phyloP scores from a whole-genome alignment of 2,329 filamentous ascomycete species.

The Eurotiales sp. region DNA sequence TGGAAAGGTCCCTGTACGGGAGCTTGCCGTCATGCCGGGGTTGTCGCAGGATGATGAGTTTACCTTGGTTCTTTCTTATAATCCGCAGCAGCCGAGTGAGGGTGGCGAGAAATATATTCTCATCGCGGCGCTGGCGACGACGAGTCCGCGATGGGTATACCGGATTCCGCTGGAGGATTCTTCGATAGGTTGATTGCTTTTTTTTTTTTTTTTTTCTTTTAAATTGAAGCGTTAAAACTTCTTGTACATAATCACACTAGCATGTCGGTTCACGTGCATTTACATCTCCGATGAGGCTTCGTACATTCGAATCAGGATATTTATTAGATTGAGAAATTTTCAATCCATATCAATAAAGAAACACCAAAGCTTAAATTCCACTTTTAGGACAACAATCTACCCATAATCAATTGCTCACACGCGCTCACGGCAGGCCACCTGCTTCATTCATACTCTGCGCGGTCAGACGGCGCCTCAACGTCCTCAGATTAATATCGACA shows the following conservation, averaged over 20 bases:
- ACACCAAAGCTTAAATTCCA: too few species aligned
- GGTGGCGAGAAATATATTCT: slow-evolving; percentile 18
- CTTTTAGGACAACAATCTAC: too few species aligned
- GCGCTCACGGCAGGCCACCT: background rate
- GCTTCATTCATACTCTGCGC: slow-evolving; percentile 5
- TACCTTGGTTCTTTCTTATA: slow-evolving; percentile 6
- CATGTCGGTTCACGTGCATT: too few species aligned
- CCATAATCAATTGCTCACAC: background rate
- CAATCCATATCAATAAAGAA: too few species aligned
- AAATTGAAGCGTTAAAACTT: too few species aligned
- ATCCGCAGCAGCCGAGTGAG: background rate
- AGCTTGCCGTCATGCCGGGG: slow-evolving; percentile 6
- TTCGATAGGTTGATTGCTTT: background rate
- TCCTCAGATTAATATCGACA: slow-evolving; percentile 5
- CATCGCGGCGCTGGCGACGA: slow-evolving; percentile 21
- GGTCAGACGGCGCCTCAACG: slow-evolving; percentile 4
- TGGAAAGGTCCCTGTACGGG: slow-evolving; percentile 4
- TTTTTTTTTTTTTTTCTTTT: too few species aligned
- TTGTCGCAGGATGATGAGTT: slow-evolving; percentile 14
- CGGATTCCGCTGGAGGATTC: slow-evolving; percentile 17
- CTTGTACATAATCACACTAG: too few species aligned
- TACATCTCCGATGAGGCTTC: too few species aligned
- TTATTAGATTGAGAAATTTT: too few species aligned
- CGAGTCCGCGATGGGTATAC: slow-evolving; percentile 23
- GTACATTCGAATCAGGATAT: too few species aligned